Evolutionary conservation across 139 green algal species (phyloP).

Genomic region (Volvox reticuliferus): DNA sequence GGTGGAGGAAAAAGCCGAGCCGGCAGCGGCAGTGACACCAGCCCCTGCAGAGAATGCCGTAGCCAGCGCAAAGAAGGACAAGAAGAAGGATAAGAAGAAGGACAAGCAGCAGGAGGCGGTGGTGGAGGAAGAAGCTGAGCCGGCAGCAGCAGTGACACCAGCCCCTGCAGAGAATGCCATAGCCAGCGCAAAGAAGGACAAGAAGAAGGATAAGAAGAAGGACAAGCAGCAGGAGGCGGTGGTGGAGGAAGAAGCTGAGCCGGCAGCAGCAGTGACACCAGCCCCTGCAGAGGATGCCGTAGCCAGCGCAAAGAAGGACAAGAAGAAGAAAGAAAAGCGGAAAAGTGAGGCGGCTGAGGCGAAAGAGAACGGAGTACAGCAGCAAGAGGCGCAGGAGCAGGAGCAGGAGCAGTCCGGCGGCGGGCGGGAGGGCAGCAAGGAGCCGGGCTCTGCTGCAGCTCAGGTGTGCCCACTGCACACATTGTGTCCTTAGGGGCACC

Average conservation of each 20-base stretch:
- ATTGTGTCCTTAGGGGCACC: too few species aligned
- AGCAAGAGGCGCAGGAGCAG: neutral
- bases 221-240: slow-evolving; percentile 42
- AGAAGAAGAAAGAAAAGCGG: slow-evolving; percentile 46
- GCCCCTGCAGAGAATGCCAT: too few species aligned
- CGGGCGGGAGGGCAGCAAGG: slow-evolving; percentile 17
- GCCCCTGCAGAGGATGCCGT: neutral
- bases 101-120: slow-evolving; percentile 45
- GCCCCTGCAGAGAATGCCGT: too few species aligned
- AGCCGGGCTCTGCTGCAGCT: neutral
- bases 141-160: neutral
- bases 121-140: neutral
- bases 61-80: neutral
- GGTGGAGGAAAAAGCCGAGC: neutral
- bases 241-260: neutral
- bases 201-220: slow-evolving; percentile 37
- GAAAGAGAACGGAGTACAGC: neutral
- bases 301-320: neutral
- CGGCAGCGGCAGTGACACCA: neutral
- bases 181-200: neutral
- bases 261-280: neutral
- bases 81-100: slow-evolving; percentile 34
- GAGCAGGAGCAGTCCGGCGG: slow-evolving; percentile 3
- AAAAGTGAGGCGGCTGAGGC: neutral
- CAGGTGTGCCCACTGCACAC: neutral